Base-by-base conservation (phyloP, 768 basidiomycete genomes). In the Coprinopsis marcescibilis region DNA sequence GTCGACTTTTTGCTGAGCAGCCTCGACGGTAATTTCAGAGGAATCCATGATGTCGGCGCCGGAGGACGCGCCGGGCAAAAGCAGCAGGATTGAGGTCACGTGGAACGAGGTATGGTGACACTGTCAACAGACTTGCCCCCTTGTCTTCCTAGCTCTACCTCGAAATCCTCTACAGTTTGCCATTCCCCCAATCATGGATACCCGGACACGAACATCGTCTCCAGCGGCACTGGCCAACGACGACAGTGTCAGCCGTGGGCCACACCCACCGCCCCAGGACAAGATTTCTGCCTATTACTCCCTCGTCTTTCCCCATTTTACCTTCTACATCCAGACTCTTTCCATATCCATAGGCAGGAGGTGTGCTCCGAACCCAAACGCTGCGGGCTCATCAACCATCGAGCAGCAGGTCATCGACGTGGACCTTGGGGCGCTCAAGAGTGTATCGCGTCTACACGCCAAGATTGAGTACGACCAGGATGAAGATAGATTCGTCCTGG, bases 301-400 rank as follows among this genome's bases (percentile, higher is more conserved):
- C 61, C 85, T 95, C 48, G 88, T 91, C 64, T 96, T 96, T 62
- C 89, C 89, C 25, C 80, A 84, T 63, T 94, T 93, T 69, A 90
- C 90, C 46, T 98, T 96, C 69, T 99, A 94, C 72, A 87, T 99
- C 47, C 89, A 96, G 69, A 97, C 91, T 17, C 83, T 96, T 53
- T 83, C 80, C 32, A 87, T 96, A 56, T 91, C 91, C 48, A 94
- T 99, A 64, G 96, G 96, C 33, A 81, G 96, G 34, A 79, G 91
- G 53, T 90, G 88, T 60, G 77, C 78, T 24, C 80, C 82, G 11
- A 71, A 69, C 48, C 57, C 67, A 4, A 70, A 60, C 43, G 61
- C 69, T 48, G 70, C 75, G 20, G 71, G 78, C 2, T 71, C 83
- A 1, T 81, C 85, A 15, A 73, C 79, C 8, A 64, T 75, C 3